Conservation (phyloP, 2,329 filamentous ascomycete genomes). For the Coleophoma eucalyptorum region DNA sequence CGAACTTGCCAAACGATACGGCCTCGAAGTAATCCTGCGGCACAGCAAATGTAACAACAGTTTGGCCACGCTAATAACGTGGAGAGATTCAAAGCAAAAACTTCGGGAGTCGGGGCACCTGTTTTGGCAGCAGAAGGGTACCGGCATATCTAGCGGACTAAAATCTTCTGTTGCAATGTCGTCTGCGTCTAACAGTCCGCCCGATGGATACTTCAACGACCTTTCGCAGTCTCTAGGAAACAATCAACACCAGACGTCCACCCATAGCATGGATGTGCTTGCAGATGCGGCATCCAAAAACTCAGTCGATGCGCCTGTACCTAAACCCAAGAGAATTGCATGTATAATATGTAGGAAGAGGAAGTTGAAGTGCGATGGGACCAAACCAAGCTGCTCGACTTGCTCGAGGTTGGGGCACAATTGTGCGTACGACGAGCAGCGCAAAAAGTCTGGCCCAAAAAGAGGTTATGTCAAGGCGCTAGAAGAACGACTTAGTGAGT, state of each 20-base stretch:
- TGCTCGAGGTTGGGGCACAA: slow-evolving; percentile 62
- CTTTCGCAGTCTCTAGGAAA: slow-evolving; percentile 36
- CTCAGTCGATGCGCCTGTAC: slow-evolving; percentile 51
- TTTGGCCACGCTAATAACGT: neutral
- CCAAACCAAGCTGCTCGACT: slow-evolving; percentile 62
- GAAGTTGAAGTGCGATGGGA: slow-evolving; percentile 73
- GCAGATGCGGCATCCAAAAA: slow-evolving; percentile 36
- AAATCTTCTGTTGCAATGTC: slow-evolving; percentile 19
- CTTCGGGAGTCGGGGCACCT: neutral
- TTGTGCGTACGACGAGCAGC: slow-evolving; percentile 66
- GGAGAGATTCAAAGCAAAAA: slow-evolving; percentile 7
- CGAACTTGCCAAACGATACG: no score
- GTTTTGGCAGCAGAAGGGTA: neutral
- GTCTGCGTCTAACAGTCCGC: slow-evolving; percentile 25
- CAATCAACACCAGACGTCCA: slow-evolving; percentile 28
- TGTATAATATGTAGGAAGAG: slow-evolving; percentile 92
- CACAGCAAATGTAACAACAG: neutral
- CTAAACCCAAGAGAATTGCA: slow-evolving; percentile 87
- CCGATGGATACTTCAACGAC: slow-evolving; percentile 54
- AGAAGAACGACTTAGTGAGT: slow-evolving; percentile 85
- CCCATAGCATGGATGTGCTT: slow-evolving; percentile 25
- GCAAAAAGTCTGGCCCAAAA: slow-evolving; percentile 69
- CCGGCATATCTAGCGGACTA: no score
- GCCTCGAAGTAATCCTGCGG: neutral
- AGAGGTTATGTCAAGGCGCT: slow-evolving; percentile 67